A percentile compares a stretch with the other conserved stretches of the same genome.
phyloP scores from a whole-genome alignment of 345 rosid species.

The Raphanus raphanistrum region DNA sequence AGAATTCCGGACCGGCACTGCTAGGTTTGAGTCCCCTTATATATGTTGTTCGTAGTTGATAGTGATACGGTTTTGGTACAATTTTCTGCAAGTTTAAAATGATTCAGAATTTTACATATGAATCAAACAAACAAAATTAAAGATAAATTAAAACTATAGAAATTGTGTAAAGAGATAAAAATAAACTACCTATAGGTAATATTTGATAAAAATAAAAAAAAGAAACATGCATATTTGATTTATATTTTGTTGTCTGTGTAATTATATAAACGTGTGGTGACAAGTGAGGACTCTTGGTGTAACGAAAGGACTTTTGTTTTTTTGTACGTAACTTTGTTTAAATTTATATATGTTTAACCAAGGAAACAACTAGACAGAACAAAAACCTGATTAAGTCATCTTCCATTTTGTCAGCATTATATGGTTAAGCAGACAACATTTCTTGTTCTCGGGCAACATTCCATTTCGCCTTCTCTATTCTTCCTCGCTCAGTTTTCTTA shows the following conservation, averaged over 20 bases:
- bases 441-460: constrained; percentile 39
- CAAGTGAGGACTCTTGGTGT: constrained; percentile 35
- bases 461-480: constrained; percentile 11
- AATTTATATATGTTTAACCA: background rate
- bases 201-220: too few species aligned
- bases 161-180: background rate
- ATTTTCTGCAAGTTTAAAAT: background rate
- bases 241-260: background rate
- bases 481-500: background rate
- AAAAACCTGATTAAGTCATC: constrained; percentile 39
- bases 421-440: constrained; percentile 41
- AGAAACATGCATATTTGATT: background rate
- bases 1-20: too few species aligned
- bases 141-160: background rate
- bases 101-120: background rate
- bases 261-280: background rate
- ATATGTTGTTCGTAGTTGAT: background rate
- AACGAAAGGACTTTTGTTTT: constrained; percentile 32
- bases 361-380: constrained; percentile 35
- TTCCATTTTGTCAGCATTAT: constrained; percentile 39
- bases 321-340: constrained; percentile 21
- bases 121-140: background rate
- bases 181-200: background rate
- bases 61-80: background rate
- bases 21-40: background rate